A percentile compares a stretch with the other conserved stretches of the same genome.
Conservation (phyloP, 2,329 filamentous ascomycete genomes). For the Penicillium sp. region DNA sequence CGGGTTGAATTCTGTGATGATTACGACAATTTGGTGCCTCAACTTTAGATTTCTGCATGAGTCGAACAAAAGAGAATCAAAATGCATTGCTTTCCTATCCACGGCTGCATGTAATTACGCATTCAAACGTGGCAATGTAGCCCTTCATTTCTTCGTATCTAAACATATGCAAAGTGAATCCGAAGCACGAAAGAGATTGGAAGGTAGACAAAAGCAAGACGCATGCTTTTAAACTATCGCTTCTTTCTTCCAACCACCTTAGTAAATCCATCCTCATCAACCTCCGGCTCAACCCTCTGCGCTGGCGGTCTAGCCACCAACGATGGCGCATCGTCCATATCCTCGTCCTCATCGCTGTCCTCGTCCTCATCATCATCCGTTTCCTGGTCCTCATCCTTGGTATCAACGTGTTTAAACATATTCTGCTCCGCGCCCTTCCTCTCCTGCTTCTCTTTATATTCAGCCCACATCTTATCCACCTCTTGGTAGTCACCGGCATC, state of each 20-base stretch:
- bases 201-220: no score
- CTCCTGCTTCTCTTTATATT: constrained; percentile 35
- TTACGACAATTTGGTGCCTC: not conserved
- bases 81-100: not conserved
- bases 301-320: constrained; percentile 52
- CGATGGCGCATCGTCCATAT: constrained; percentile 66
- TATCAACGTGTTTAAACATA: constrained; percentile 36
- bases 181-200: not conserved
- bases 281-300: constrained; percentile 64
- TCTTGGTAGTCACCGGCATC: constrained; percentile 51
- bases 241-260: constrained; percentile 68
- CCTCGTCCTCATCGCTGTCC: constrained; percentile 60
- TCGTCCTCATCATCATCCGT: constrained; percentile 55
- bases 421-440: constrained; percentile 26
- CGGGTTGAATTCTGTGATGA: constrained; percentile 1
- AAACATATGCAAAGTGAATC: constrained; percentile 8
- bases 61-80: not conserved
- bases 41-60: not conserved
- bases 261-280: constrained; percentile 79
- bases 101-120: not conserved
- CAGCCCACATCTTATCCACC: constrained; percentile 58
- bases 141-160: not conserved
- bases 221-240: constrained; percentile 35
- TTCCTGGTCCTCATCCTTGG: constrained; percentile 54
- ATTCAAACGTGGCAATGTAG: not conserved